Percentiles rank a stretch among this genome's conserved stretches.
phyloP scores from a whole-genome alignment of 306 rosid genomes.

The Crataegus laevigata region DNA sequence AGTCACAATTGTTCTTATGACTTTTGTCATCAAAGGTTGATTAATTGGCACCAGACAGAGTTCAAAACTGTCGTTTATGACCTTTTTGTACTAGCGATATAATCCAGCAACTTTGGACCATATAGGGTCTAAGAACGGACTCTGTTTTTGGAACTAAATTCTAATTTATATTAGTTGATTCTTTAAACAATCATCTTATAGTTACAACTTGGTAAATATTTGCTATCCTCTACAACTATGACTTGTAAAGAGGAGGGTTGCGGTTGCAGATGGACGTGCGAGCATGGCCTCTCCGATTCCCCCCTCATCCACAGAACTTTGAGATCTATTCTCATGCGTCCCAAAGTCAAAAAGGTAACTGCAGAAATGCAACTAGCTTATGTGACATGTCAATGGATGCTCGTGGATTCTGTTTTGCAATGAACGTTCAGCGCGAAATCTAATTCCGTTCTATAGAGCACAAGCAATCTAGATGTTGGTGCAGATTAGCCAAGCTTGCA shows the following conservation, averaged over 20 bases:
- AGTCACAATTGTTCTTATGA: no score
- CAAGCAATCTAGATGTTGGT: neutral
- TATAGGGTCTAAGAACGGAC: no score
- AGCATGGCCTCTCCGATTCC: constrained; percentile 70
- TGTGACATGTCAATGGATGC: neutral
- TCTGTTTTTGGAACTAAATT: no score
- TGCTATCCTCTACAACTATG: constrained; percentile 27
- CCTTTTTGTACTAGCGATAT: no score
- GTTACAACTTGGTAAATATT: constrained; percentile 19
- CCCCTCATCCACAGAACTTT: constrained; percentile 85
- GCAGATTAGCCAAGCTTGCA: neutral
- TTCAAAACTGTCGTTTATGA: no score
- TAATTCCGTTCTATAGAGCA: neutral
- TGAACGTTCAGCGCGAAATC: neutral
- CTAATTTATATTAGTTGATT: no score
- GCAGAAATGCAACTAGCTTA: neutral
- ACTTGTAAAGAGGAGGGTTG: neutral
- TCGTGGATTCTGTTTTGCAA: neutral
- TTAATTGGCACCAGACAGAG: no score
- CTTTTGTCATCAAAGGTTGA: no score
- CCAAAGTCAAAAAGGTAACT: constrained; percentile 85
- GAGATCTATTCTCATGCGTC: constrained; percentile 81
- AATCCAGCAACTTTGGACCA: no score
- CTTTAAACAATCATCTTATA: no score
- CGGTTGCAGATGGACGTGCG: constrained; percentile 53